Base-by-base conservation (phyloP, 129 eudicot genomes). In the Deinandra increscens region DNA sequence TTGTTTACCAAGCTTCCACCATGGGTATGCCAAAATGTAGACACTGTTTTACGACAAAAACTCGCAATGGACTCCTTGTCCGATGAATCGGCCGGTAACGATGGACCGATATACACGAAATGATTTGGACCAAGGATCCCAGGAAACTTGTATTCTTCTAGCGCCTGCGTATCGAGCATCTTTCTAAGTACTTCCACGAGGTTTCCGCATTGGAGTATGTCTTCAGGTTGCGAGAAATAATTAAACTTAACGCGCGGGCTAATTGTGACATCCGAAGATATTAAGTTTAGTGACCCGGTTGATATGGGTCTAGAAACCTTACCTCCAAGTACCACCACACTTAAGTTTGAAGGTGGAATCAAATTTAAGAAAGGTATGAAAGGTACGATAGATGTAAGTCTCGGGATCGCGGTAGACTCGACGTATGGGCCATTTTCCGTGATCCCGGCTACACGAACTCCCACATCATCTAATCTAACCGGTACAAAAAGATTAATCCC, bases 1-100 rank as follows among this genome's bases (percentile, higher is more conserved):
- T 72, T 72, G 37, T 72, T 29, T 8, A 29, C 76, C 58, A 72
- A 72, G 55, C 68, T 60, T 29, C 76, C 61, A 0, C 76, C 76
- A 44, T 60, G 76, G 3, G 12, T 43, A 72, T 72, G 76, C 53
- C 56, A 72, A 58, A 26, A 59, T 42, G 60, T 72, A 4, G 59
- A 9, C 18, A 72, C 44, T 5, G 76, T 15, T 31, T 29, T 7
- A n/a, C 45, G 69, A 60, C 69, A 72, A 7, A 72, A 72, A n/a
- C 34, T 23, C 19, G 14, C 66, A 18, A 70, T 13, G 4, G 75
- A 37, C 59, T 38, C 75, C 51, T 13, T n/a, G 20, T 70, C 19
- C 0, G 61, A 49, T 9, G 45, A 37, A 18, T 68, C 38, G 2
- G 49, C 61, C 13, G 72, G 72, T 2, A 70, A 70, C 0, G 75